A percentile compares a stretch with the other conserved stretches of the same genome.
Conservation (phyloP, 257 asterid species). For the Verbena officinalis region DNA sequence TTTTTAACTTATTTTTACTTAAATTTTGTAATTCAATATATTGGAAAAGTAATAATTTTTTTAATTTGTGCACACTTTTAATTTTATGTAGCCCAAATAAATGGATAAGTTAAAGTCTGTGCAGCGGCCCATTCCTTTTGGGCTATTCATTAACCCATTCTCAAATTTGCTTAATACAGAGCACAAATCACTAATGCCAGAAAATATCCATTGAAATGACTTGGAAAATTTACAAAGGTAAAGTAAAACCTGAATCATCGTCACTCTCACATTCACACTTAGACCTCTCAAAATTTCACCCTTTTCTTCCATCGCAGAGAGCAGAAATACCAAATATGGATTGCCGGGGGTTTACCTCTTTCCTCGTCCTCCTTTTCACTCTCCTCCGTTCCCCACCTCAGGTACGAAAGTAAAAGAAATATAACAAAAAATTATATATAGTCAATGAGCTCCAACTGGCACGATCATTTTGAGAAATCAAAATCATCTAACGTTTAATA, state of each 20-base stretch:
- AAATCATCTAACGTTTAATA: not conserved
- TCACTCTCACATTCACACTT: not conserved
- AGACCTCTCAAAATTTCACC: constrained; percentile 15
- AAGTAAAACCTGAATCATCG: constrained; percentile 9
- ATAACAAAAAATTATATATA: not conserved
- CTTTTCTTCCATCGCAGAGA: constrained; percentile 1
- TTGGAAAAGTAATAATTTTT: too few relatives aligned
- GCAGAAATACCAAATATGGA: constrained; percentile 38
- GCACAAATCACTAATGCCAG: not conserved
- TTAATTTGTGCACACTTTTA: too few relatives aligned
- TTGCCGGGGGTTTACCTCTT: constrained; percentile 24
- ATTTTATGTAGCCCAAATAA: too few relatives aligned
- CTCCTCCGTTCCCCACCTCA: constrained; percentile 39
- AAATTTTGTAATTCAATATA: too few relatives aligned
- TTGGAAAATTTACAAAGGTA: not conserved
- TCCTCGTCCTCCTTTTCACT: constrained; percentile 37
- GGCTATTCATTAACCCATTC: not conserved
- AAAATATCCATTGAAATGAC: not conserved
- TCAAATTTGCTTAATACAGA: not conserved
- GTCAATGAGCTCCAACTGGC: constrained; percentile 10
- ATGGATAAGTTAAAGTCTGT: too few relatives aligned
- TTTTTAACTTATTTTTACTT: too few relatives aligned
- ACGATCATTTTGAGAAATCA: constrained; percentile 8
- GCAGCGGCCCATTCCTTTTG: not conserved
- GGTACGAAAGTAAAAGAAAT: constrained; percentile 32